These are phyloP conservation scores for Calonectria honghensis DNA, from an alignment of 2,329 filamentous ascomycete genomes.

Conservation along the genomic window DNA sequence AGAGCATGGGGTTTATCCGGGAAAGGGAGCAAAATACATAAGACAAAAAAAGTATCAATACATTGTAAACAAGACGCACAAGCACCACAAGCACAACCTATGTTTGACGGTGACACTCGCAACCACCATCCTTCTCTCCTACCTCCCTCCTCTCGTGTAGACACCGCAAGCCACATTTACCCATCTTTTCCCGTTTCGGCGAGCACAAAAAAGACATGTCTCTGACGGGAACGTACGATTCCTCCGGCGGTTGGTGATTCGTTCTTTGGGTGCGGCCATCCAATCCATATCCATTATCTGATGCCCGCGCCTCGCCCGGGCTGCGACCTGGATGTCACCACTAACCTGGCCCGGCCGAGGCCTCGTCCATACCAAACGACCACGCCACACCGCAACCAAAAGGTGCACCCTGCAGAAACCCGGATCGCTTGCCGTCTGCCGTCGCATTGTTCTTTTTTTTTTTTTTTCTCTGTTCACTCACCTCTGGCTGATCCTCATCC, in stretches of 20 bases:
- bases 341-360: background rate
- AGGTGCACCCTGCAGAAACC: slow-evolving; percentile 2
- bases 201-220: slow-evolving; percentile 1
- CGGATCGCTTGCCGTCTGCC: slow-evolving; percentile 19
- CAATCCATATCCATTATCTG: slow-evolving; percentile 24
- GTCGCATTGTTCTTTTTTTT: background rate
- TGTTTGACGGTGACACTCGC: background rate
- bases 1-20: background rate
- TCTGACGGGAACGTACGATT: slow-evolving; percentile 16
- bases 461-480: background rate
- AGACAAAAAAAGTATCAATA: background rate
- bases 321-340: slow-evolving; percentile 2
- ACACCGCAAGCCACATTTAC: slow-evolving; percentile 2
- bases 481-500: background rate
- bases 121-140: background rate
- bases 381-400: slow-evolving; percentile 18
- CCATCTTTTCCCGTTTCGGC: slow-evolving; percentile 10
- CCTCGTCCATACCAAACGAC: slow-evolving; percentile 10
- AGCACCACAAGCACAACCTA: background rate
- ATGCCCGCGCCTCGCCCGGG: slow-evolving; percentile 14
- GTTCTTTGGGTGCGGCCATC: background rate
- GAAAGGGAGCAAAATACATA: background rate
- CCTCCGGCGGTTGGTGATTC: slow-evolving; percentile 4
- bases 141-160: too few relatives aligned
- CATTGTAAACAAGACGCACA: background rate